A percentile compares a stretch with the other conserved stretches of the same genome.
Conservation (phyloP, 495 filamentous ascomycete genomes). For the Daldinia vernicosa region DNA sequence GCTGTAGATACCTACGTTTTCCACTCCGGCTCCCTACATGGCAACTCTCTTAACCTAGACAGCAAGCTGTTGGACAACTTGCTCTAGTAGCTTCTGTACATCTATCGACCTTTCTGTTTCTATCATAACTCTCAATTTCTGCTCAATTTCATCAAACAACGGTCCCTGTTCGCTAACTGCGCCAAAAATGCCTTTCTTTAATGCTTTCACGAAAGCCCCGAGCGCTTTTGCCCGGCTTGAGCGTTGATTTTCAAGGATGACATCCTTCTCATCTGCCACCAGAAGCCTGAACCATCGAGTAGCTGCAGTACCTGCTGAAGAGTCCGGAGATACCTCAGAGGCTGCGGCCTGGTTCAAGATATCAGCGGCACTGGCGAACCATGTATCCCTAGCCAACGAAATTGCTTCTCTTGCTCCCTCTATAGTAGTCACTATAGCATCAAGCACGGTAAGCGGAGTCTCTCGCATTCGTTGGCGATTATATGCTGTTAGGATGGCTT, state of each 20-base stretch:
- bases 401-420: conserved; percentile 37
- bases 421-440: conserved; percentile 41
- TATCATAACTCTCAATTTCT: conserved; percentile 43
- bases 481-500: conserved; percentile 53
- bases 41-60: not conserved
- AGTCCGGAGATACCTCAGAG: conserved; percentile 1
- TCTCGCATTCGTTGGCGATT: conserved; percentile 50
- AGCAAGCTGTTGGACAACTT: conserved; percentile 32
- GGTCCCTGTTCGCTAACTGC: conserved; percentile 17
- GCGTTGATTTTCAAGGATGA: conserved; percentile 52
- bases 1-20: no score
- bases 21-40: not conserved
- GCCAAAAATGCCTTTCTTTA: conserved; percentile 46
- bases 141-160: conserved; percentile 25
- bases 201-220: conserved; percentile 43
- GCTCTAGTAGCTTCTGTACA: conserved; percentile 49
- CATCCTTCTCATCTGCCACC: conserved; percentile 47
- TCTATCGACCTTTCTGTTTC: conserved; percentile 54
- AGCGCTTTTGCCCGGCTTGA: conserved; percentile 51
- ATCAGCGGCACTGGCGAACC: conserved; percentile 33
- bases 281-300: conserved; percentile 52
- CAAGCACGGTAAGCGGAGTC: conserved; percentile 46
- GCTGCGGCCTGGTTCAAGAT: conserved; percentile 31
- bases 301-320: conserved; percentile 32
- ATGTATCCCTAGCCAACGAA: conserved; percentile 36